Conservation (phyloP, 2,329 filamentous ascomycete genomes). For the Paracoccidioides lutzii region DNA sequence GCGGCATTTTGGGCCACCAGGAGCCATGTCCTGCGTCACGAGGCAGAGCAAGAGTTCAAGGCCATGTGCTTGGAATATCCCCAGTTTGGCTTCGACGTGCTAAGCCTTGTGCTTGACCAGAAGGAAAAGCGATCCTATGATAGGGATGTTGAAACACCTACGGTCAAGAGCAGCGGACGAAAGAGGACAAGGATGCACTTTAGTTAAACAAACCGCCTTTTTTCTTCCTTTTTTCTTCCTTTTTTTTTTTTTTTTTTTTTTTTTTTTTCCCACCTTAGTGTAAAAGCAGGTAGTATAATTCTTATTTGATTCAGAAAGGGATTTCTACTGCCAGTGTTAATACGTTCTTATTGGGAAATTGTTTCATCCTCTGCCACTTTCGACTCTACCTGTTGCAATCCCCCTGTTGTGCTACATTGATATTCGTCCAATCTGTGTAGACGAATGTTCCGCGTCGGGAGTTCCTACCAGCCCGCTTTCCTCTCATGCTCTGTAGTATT, state of each 20-base stretch:
- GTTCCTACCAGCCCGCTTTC: too few relatives aligned
- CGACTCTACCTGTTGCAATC: too few relatives aligned
- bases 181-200: conserved; percentile 22
- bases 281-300: too few relatives aligned
- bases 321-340: too few relatives aligned
- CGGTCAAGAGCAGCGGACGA: conserved; percentile 24
- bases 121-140: conserved; percentile 31
- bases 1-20: conserved; percentile 83
- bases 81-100: conserved; percentile 84
- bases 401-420: too few relatives aligned
- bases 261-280: background rate
- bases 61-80: conserved; percentile 76
- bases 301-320: too few relatives aligned
- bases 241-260: background rate
- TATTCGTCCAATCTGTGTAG: too few relatives aligned
- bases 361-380: too few relatives aligned
- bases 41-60: conserved; percentile 77
- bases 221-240: background rate
- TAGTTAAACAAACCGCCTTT: background rate
- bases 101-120: conserved; percentile 44
- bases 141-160: conserved; percentile 23
- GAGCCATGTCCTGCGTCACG: conserved; percentile 66
- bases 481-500: too few relatives aligned
- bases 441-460: too few relatives aligned
- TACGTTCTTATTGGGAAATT: too few relatives aligned